These are phyloP conservation scores for Pichia sp. DNA, from an alignment of 1,139 yeast genomes.

Conservation along the genomic window DNA sequence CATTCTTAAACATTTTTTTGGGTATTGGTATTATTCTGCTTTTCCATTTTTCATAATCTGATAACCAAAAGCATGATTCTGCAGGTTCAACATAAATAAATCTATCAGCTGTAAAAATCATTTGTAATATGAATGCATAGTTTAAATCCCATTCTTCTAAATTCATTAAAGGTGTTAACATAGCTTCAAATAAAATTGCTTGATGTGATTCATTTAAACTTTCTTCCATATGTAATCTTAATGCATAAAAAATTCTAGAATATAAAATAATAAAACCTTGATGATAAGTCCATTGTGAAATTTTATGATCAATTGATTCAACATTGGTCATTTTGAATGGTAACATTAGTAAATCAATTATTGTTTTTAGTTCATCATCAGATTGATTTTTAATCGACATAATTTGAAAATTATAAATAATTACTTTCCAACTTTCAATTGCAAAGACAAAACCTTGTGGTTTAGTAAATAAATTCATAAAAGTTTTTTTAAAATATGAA, in stretches of 20 bases:
- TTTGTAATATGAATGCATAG: constrained; percentile 1
- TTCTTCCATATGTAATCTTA: constrained; percentile 9
- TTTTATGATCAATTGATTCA: not conserved
- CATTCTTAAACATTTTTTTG: constrained; percentile 7
- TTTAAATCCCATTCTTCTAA: constrained; percentile 5
- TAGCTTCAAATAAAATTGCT: not conserved
- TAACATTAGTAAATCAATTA: constrained; percentile 2
- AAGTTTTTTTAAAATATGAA: constrained; percentile 7
- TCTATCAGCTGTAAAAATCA: constrained; percentile 8
- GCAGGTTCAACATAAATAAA: constrained; percentile 2
- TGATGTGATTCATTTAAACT: not conserved
- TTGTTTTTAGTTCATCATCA: not conserved
- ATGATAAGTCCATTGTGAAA: constrained; percentile 7
- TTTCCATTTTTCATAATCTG: constrained; percentile 13
- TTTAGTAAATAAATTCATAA: not conserved
- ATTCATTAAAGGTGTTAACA: constrained; percentile 8
- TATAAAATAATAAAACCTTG: constrained; percentile 10
- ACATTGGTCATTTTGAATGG: constrained; percentile 7
- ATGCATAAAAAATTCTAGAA: constrained; percentile 11
- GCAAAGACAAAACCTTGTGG: constrained; percentile 1
- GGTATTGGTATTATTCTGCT: constrained; percentile 8
- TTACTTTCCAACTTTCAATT: constrained; percentile 15
- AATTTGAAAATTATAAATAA: constrained; percentile 16
- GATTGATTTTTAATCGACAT: not conserved
- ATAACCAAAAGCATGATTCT: constrained; percentile 12